Evolutionary conservation across 176 grass and related monocot species (phyloP), one percentile per base, ranked within the genome.

Genomic region (Oryza brachyantha): DNA sequence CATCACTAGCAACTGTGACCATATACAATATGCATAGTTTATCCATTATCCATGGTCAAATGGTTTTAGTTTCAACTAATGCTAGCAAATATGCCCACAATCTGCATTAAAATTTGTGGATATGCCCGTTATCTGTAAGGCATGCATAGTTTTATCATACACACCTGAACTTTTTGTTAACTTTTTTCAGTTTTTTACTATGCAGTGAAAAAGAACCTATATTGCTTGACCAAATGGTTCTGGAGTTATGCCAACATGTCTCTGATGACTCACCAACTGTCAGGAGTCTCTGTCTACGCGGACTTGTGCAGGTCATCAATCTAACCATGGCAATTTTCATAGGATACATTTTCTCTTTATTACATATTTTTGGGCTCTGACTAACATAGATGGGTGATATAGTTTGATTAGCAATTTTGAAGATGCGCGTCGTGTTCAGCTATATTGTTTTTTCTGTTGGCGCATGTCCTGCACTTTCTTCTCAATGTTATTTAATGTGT

Each of bases 231-330:
- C 87, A 94, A 70, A 83, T 97, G 83, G 91, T 94, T 54, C 91
- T 94, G 60, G 89, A 89, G 70, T 74, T 97, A 77, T 97, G 94
- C 81, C 87, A 94, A 80, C 94, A 97, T 79, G 94, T 97, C 48
- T 94, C 91, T 29, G 95, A 97, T 87, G 95, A 97, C 68, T 97
- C 95, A 38, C 87, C 89, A 8, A 90, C 90, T 66, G 91, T 94
- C 32, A 92, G 86, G 76, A 94, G 92, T 76, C 91, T 97, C 50
- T 97, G 89, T 83, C 81, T 97, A 64, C 80, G 87, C 55, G 95
- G 91, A 66, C 95, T 97, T 84, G 95, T 97, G 11, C 84, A 94
- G 91, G 95, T 94, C 40, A 55, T 62, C 62, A 70, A 32, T 64
- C 70, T 68, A 81, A 41, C 24, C 13, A 31, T n/a, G 74, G 40